Evolutionary conservation across 257 asterid genomes (phyloP).

Genomic region (Fraxinus americana): DNA sequence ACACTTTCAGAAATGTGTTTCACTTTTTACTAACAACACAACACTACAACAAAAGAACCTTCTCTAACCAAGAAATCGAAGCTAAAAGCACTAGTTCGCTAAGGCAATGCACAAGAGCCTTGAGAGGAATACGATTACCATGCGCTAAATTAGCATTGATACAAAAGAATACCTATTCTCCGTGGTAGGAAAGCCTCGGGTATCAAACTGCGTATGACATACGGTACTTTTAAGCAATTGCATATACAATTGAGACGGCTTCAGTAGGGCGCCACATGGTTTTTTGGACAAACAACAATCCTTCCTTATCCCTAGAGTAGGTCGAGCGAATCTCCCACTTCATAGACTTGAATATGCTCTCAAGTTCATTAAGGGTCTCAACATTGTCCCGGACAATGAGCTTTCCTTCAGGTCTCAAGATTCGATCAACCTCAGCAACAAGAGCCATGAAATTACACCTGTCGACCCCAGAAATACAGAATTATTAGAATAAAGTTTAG

Average conservation of each 20-base stretch:
- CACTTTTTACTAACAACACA: slow-evolving; percentile 25
- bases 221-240: slow-evolving; percentile 12
- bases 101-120: slow-evolving; percentile 26
- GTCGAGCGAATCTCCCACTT: slow-evolving; percentile 24
- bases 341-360: slow-evolving; percentile 27
- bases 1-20: slow-evolving; percentile 14
- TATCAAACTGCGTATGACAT: slow-evolving; percentile 6
- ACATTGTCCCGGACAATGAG: slow-evolving; percentile 44
- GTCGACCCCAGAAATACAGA: slow-evolving; percentile 6
- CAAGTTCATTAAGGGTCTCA: slow-evolving; percentile 25
- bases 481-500: slow-evolving; percentile 21
- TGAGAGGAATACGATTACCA: slow-evolving; percentile 26
- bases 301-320: slow-evolving; percentile 28
- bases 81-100: slow-evolving; percentile 32
- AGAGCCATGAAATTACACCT: slow-evolving; percentile 74
- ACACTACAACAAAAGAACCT: slow-evolving; percentile 34
- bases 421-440: slow-evolving; percentile 87
- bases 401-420: slow-evolving; percentile 89
- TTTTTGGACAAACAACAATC: slow-evolving; percentile 28
- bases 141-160: slow-evolving; percentile 21
- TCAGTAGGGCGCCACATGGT: slow-evolving; percentile 27
- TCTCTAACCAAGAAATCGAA: slow-evolving; percentile 29
- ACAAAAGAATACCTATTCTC: slow-evolving; percentile 34
- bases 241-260: slow-evolving; percentile 20
- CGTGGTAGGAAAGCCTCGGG: slow-evolving; percentile 36